Evolutionary conservation across 1,139 yeast genomes (phyloP).

Genomic region (Geotrichum restrictum): DNA sequence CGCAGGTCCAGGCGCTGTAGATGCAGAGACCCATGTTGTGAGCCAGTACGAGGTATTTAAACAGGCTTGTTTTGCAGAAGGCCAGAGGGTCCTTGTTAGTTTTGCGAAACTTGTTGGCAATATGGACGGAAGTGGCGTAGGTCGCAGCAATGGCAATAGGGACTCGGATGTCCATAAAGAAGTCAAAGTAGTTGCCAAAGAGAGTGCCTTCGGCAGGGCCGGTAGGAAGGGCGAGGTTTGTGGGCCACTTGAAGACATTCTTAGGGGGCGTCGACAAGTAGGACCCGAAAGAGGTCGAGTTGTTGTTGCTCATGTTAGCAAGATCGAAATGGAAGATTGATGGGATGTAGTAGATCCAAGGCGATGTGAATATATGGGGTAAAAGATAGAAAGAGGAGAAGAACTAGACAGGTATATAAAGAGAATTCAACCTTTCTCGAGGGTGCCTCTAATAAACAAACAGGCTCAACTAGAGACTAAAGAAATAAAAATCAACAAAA

Average conservation of each 20-base stretch:
- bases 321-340: background rate
- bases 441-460: too few relatives aligned
- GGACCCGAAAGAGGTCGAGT: conserved; percentile 16
- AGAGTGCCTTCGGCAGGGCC: conserved; percentile 32
- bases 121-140: conserved; percentile 59
- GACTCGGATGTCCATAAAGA: conserved; percentile 42
- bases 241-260: conserved; percentile 32
- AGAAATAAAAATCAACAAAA: too few relatives aligned
- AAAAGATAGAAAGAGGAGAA: background rate
- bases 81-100: conserved; percentile 52
- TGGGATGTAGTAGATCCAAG: background rate
- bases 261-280: conserved; percentile 33
- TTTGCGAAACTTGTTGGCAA: conserved; percentile 47
- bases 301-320: background rate
- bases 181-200: conserved; percentile 34
- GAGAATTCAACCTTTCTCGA: too few relatives aligned
- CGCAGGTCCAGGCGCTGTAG: conserved; percentile 68
- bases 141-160: conserved; percentile 59
- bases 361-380: background rate
- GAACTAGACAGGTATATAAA: background rate
- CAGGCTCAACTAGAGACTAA: too few relatives aligned
- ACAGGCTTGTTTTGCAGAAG: conserved; percentile 47
- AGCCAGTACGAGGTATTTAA: conserved; percentile 54
- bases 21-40: conserved; percentile 62
- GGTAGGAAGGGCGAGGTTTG: conserved; percentile 32